Percentiles rank a stretch among this genome's conserved stretches.
Evolutionary conservation across 2,329 filamentous ascomycete genomes (phyloP).

Genomic region (Rasamsonia emersonii): DNA sequence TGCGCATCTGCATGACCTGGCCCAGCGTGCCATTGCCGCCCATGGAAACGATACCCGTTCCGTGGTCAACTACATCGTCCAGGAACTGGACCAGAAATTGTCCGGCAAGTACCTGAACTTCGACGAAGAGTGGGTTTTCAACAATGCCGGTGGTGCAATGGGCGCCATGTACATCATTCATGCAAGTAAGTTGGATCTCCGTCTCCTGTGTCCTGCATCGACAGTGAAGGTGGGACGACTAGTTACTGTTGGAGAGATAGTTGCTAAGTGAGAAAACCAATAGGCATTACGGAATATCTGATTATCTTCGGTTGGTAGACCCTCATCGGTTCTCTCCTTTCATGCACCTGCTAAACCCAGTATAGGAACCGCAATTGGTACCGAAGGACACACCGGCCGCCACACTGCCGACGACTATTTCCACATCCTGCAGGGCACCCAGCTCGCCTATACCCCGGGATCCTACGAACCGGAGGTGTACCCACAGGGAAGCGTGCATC

Average conservation of each 20-base stretch:
- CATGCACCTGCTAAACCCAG: conserved; percentile 1
- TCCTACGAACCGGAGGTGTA: conserved; percentile 30
- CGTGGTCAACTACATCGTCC: conserved; percentile 61
- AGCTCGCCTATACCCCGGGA: conserved; percentile 31
- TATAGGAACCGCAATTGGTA: conserved; percentile 47
- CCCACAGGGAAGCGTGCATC: conserved; percentile 30
- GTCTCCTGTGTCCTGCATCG: too few species aligned
- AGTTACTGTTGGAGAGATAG: not conserved
- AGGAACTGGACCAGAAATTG: conserved; percentile 51
- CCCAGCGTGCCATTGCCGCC: conserved; percentile 54
- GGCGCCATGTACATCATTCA: conserved; percentile 86
- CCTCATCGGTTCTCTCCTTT: not conserved
- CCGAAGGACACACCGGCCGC: conserved; percentile 78
- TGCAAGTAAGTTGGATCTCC: conserved; percentile 58
- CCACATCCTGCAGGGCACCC: conserved; percentile 59
- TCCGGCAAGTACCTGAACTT: conserved; percentile 51
- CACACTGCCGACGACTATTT: conserved; percentile 95
- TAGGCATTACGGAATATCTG: conserved; percentile 70
- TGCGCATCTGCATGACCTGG: conserved; percentile 59
- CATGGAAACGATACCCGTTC: conserved; percentile 68
- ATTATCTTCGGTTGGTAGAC: conserved; percentile 65
- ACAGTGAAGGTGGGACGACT: too few species aligned
- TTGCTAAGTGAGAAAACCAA: not conserved
- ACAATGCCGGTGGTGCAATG: conserved; percentile 88
- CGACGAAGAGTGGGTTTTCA: conserved; percentile 79